A percentile compares a stretch with the other conserved stretches of the same genome.
These are phyloP conservation scores for Leccinum subfulvum DNA, from an alignment of 1,284 basidiomycete species.

Conservation along the genomic window DNA sequence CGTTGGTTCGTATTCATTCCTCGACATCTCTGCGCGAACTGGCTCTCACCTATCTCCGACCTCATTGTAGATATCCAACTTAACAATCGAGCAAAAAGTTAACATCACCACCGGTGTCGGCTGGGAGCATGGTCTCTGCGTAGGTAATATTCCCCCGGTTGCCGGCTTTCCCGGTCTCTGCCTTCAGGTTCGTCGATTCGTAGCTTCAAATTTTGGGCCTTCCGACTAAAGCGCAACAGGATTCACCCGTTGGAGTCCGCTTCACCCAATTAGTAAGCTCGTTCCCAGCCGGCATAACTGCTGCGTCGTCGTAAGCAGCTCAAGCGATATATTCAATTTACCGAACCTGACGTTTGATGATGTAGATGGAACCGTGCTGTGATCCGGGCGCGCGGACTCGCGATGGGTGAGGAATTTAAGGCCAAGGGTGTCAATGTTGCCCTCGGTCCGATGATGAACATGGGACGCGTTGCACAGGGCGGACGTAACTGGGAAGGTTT, in stretches of 20 bases:
- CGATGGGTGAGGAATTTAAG: conserved; percentile 71
- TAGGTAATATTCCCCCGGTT: conserved; percentile 41
- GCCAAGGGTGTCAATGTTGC: conserved; percentile 71
- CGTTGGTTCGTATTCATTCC: conserved; percentile 28
- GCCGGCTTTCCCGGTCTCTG: conserved; percentile 31
- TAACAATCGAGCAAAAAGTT: conserved; percentile 44
- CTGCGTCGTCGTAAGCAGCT: conserved; percentile 50
- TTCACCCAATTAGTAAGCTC: conserved; percentile 39
- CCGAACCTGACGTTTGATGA: neutral
- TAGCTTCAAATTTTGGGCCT: neutral
- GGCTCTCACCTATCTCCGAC: neutral
- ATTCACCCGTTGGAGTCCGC: conserved; percentile 54
- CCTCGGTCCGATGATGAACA: conserved; percentile 60
- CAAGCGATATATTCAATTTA: neutral
- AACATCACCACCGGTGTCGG: conserved; percentile 42
- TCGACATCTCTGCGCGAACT: neutral
- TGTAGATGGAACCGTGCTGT: conserved; percentile 38
- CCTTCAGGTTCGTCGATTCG: conserved; percentile 25
- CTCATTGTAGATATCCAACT: conserved; percentile 33
- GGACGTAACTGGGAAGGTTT: conserved; percentile 78
- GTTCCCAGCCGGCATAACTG: conserved; percentile 55
- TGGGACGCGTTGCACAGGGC: conserved; percentile 42
- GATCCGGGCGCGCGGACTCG: conserved; percentile 61
- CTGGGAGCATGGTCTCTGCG: conserved; percentile 39
- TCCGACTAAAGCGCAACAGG: conserved; percentile 29